These are phyloP conservation scores for Stagonosporopsis cucurbitacearum DNA, from an alignment of 2,329 filamentous ascomycete genomes.

Conservation along the genomic window DNA sequence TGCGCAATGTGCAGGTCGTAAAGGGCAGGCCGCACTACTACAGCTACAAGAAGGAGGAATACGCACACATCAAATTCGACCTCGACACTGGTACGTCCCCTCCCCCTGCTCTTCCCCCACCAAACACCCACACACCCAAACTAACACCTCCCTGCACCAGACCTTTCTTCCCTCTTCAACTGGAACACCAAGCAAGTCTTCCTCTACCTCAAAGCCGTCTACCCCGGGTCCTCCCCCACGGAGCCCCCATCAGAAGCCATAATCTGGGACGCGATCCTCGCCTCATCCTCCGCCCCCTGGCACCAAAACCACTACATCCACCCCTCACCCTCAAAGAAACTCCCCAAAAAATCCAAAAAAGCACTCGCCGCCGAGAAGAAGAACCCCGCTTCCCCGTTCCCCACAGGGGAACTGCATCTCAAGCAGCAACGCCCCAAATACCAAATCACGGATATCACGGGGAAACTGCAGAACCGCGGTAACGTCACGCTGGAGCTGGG, in stretches of 20 bases:
- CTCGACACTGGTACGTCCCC: slow-evolving; percentile 70
- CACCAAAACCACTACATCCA: slow-evolving; percentile 60
- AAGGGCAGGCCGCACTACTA: slow-evolving; percentile 97
- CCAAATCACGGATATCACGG: slow-evolving; percentile 89
- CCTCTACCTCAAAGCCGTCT: slow-evolving; percentile 88
- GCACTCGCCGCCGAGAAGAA: slow-evolving; percentile 23
- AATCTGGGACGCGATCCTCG: slow-evolving; percentile 96
- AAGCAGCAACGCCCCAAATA: slow-evolving; percentile 93
- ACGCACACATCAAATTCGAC: slow-evolving; percentile 92
- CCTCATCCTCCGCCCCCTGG: slow-evolving; percentile 67
- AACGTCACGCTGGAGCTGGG: slow-evolving; percentile 82
- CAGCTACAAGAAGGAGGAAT: slow-evolving; percentile 89
- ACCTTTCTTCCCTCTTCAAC: slow-evolving; percentile 90
- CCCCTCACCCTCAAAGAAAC: slow-evolving; percentile 63
- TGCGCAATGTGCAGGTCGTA: slow-evolving; percentile 84
- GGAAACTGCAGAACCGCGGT: slow-evolving; percentile 74
- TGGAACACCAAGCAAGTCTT: slow-evolving; percentile 99
- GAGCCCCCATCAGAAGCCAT: slow-evolving; percentile 68
- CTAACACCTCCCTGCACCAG: slow-evolving; percentile 47
- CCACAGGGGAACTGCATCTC: slow-evolving; percentile 75
- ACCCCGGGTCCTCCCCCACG: slow-evolving; percentile 57
- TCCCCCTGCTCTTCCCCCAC: background rate
- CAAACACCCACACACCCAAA: background rate
- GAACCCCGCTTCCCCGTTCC: slow-evolving; percentile 30
- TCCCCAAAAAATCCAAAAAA: slow-evolving; percentile 24